Evolutionary conservation across 1,139 yeast genomes (phyloP).

Genomic region (Meyerozyma athensensis): DNA sequence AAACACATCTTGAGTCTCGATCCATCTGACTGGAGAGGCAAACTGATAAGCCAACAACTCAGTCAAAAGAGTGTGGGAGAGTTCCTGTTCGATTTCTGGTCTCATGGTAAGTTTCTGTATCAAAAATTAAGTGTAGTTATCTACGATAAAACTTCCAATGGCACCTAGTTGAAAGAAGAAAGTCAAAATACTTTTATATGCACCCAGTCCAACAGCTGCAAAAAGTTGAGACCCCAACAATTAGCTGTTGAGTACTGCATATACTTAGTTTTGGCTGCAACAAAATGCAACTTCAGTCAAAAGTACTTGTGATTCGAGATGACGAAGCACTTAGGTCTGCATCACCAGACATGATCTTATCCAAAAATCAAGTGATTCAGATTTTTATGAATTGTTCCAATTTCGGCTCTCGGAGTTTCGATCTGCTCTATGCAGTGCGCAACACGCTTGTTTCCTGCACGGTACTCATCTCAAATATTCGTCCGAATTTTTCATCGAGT

Average conservation of each 20-base stretch:
- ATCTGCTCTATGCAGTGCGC: neutral
- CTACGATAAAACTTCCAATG: neutral
- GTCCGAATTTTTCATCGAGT: neutral
- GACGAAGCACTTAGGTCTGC: too few species aligned
- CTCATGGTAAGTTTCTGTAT: slow-evolving; percentile 52
- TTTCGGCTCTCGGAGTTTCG: neutral
- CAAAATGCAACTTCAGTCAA: too few species aligned
- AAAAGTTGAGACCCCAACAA: slow-evolving; percentile 3
- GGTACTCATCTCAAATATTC: neutral
- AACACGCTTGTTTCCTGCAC: too few species aligned
- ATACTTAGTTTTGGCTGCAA: neutral
- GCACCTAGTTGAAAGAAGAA: neutral
- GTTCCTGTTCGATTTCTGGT: slow-evolving; percentile 97
- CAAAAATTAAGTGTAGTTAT: neutral
- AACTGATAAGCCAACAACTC: slow-evolving; percentile 97
- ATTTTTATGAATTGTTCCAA: neutral
- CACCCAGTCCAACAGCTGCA: slow-evolving; percentile 4
- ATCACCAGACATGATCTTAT: too few species aligned
- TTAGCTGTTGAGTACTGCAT: slow-evolving; percentile 3
- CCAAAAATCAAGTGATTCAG: neutral
- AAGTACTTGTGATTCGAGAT: too few species aligned
- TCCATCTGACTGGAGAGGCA: slow-evolving; percentile 99
- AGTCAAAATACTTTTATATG: slow-evolving; percentile 1
- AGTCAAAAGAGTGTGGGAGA: slow-evolving; percentile 89
- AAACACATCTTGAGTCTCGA: slow-evolving; percentile 97